These are phyloP conservation scores for Tetrahymena malaccensis DNA, from an alignment of 73 alveolate genomes.

Conservation along the genomic window DNA sequence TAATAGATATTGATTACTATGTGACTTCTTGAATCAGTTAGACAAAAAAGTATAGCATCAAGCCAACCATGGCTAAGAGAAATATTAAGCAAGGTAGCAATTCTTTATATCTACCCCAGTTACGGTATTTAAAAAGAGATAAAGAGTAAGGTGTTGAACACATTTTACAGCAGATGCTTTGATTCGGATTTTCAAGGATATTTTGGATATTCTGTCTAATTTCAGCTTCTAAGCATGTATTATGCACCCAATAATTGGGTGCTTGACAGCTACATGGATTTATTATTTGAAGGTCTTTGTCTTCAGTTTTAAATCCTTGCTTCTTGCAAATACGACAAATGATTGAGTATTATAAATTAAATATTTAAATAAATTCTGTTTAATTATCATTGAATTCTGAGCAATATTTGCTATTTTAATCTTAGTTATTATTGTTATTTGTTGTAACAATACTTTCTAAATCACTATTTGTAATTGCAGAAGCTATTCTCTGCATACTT, in stretches of 20 bases:
- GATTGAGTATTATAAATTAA: neutral
- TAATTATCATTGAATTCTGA: neutral
- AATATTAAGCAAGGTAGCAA: neutral
- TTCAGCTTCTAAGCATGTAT: neutral
- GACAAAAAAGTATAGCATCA: neutral
- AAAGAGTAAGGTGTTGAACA: neutral
- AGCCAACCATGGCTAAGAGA: neutral
- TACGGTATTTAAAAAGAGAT: neutral
- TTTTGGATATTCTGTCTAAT: neutral
- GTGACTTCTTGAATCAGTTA: neutral
- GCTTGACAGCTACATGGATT: neutral
- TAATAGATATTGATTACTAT: neutral
- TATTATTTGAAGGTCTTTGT: neutral
- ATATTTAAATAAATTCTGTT: neutral
- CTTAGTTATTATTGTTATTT: neutral
- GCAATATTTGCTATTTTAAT: neutral
- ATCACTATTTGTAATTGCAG: neutral
- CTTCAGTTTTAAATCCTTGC: neutral
- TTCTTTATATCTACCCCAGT: neutral
- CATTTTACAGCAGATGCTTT: neutral
- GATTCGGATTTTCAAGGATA: neutral
- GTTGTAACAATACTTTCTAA: neutral
- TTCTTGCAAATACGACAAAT: neutral
- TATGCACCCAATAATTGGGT: neutral
- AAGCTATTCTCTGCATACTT: neutral